These are phyloP conservation scores for Lizonia empirigonia DNA, from an alignment of 2,329 filamentous ascomycete genomes.

Conservation along the genomic window DNA sequence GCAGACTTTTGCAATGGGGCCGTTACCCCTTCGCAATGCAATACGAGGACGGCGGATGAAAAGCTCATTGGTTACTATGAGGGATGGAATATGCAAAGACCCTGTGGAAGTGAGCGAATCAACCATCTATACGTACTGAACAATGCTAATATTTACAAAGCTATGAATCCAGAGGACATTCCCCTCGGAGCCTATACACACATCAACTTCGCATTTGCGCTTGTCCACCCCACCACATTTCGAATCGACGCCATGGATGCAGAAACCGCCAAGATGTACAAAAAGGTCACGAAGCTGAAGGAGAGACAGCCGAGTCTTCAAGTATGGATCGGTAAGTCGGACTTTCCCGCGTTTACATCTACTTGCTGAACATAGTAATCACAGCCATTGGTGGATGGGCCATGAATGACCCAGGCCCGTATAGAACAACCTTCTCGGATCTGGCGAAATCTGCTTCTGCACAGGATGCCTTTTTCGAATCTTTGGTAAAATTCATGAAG, in stretches of 20 bases:
- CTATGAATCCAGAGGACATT: conserved; percentile 4
- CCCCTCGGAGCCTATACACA: conserved; percentile 4
- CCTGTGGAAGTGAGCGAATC: too few relatives aligned
- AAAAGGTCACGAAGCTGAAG: conserved; percentile 33
- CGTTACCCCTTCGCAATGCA: conserved; percentile 4
- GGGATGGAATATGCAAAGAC: neutral
- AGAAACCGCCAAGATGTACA: neutral
- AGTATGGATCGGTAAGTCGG: conserved; percentile 46
- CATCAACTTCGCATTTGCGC: conserved; percentile 18
- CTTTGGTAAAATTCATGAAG: conserved; percentile 47
- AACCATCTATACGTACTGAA: too few relatives aligned
- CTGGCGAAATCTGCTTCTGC: conserved; percentile 29
- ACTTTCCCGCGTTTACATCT: too few relatives aligned
- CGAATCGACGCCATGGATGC: neutral
- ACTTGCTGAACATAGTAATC: too few relatives aligned
- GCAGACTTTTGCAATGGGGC: neutral
- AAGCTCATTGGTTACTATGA: neutral
- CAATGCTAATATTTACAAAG: too few relatives aligned
- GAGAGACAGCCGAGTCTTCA: conserved; percentile 30
- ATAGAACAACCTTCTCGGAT: conserved; percentile 37
- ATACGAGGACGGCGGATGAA: conserved; percentile 21
- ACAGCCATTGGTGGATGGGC: conserved; percentile 51
- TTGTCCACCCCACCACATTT: conserved; percentile 10
- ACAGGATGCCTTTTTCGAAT: conserved; percentile 43
- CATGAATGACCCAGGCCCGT: conserved; percentile 43